phyloP scores from a whole-genome alignment of 352 stramenopile genomes.

The Phytophthora foliorum region DNA sequence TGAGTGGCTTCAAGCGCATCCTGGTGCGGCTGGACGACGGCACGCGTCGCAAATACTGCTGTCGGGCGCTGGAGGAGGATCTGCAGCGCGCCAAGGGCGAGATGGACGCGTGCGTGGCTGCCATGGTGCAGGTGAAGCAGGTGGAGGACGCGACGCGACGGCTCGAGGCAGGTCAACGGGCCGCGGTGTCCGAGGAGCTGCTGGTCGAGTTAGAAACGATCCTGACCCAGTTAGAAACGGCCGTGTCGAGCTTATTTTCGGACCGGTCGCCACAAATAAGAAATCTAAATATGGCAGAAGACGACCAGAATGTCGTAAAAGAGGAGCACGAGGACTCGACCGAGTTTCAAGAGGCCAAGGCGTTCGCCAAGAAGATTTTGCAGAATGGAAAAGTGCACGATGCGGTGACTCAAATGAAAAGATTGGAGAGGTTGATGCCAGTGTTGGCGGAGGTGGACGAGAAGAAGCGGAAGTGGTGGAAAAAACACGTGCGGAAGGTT shows the following conservation, averaged over 20 bases:
- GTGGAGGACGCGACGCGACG: constrained; percentile 47
- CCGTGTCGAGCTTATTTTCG: constrained; percentile 20
- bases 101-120: constrained; percentile 31
- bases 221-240: constrained; percentile 23
- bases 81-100: constrained; percentile 23
- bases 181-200: constrained; percentile 31
- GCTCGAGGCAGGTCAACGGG: constrained; percentile 31
- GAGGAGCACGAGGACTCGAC: not conserved
- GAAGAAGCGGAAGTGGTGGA: constrained; percentile 41
- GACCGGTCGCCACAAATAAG: not conserved
- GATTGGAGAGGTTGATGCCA: constrained; percentile 34
- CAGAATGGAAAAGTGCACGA: constrained; percentile 19
- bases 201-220: constrained; percentile 51
- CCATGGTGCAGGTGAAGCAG: constrained; percentile 42
- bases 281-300: constrained; percentile 1
- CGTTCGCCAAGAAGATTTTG: constrained; percentile 24
- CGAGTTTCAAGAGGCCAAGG: constrained; percentile 20
- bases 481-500: constrained; percentile 30
- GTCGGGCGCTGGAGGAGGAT: constrained; percentile 41
- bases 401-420: constrained; percentile 2
- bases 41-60: constrained; percentile 50
- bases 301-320: constrained; percentile 3
- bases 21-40: constrained; percentile 43
- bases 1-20: constrained; percentile 50
- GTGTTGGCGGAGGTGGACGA: constrained; percentile 15